Base-by-base conservation (phyloP, 1,139 yeast species). In the Kodamaea sp. region DNA sequence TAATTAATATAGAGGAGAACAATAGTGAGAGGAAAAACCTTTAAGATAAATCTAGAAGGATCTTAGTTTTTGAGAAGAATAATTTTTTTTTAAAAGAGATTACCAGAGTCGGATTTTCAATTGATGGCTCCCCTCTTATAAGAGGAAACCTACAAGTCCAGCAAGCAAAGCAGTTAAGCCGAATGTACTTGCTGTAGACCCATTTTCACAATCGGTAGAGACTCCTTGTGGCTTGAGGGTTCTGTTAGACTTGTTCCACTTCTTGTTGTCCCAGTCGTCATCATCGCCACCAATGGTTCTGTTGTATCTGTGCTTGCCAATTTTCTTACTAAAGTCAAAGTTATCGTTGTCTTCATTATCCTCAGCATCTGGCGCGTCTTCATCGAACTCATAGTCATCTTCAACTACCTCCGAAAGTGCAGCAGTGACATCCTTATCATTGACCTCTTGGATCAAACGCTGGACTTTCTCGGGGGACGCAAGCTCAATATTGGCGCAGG, bases 401-500 rank as follows among this genome's bases (percentile, higher is more conserved):
- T 47, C 51, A 26, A 49, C 41, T 25, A 44, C 44, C 7, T 38
- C 33, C 7, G 19, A 35, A 11, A 30, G 36, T 15, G 31, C 30
- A 20, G 41, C 40, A 8, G 48, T 52, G 9, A 47, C 44, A 28
- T 55, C 54, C 18, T 47, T 41, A 18, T 42, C 32, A 23, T 44
- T 46, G 35, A 55, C 53, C 13, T 51, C 50, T 22, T 50, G 28
- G 22, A 56, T 51, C 39, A 66, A 54, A 28, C 51, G 47, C 30
- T 51, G 44, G 23, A 64, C 40, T 38, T 61, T 48, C 4, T 40
- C 48, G 22, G 50, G 53, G 21, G 48, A 43, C 5, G 70, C 73
- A 29, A 55, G 41, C 36, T 63, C 62, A 39, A 78, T 76, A 43
- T 75, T 73, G 11, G 82, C 80, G 58, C 84, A 78, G 11, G 83